A percentile compares a stretch with the other conserved stretches of the same genome.
Evolutionary conservation across 2,329 filamentous ascomycete genomes (phyloP).

Genomic region (Scedosporium boydii): DNA sequence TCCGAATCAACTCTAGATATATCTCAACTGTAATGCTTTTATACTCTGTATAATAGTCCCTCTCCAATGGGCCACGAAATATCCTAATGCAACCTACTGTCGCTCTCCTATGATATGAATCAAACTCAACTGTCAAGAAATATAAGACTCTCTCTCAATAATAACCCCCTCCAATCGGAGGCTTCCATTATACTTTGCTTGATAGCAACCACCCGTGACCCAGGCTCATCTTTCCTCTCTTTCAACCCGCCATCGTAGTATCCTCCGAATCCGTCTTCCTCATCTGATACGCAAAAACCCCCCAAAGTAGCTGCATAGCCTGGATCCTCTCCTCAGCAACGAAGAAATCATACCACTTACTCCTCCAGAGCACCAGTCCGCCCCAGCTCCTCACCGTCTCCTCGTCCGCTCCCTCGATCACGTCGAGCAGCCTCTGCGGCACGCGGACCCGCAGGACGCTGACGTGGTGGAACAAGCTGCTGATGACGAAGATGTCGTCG

Average conservation of each 20-base stretch:
- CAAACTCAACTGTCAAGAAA: too few relatives aligned
- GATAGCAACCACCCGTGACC: too few relatives aligned
- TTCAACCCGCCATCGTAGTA: background rate
- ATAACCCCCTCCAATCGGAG: background rate
- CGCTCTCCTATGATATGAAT: too few relatives aligned
- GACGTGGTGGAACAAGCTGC: conserved; percentile 52
- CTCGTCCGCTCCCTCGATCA: conserved; percentile 36
- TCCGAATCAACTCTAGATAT: too few relatives aligned
- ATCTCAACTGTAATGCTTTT: too few relatives aligned
- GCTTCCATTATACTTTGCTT: background rate
- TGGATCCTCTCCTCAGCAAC: conserved; percentile 40
- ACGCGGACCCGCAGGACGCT: conserved; percentile 50
- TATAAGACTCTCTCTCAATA: too few relatives aligned
- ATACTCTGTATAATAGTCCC: too few relatives aligned
- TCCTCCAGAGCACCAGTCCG: conserved; percentile 45
- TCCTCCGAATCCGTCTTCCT: conserved; percentile 22
- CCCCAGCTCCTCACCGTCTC: conserved; percentile 36
- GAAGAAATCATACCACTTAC: conserved; percentile 54
- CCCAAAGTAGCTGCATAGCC: conserved; percentile 49
- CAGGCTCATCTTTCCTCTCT: background rate
- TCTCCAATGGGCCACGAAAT: too few relatives aligned
- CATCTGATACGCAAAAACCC: conserved; percentile 52
- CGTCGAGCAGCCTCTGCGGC: conserved; percentile 40
- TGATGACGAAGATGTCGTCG: conserved; percentile 55
- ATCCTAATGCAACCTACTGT: too few relatives aligned